Evolutionary conservation across 2,329 filamentous ascomycete species (phyloP).

Genomic region (Ustulina deusta): DNA sequence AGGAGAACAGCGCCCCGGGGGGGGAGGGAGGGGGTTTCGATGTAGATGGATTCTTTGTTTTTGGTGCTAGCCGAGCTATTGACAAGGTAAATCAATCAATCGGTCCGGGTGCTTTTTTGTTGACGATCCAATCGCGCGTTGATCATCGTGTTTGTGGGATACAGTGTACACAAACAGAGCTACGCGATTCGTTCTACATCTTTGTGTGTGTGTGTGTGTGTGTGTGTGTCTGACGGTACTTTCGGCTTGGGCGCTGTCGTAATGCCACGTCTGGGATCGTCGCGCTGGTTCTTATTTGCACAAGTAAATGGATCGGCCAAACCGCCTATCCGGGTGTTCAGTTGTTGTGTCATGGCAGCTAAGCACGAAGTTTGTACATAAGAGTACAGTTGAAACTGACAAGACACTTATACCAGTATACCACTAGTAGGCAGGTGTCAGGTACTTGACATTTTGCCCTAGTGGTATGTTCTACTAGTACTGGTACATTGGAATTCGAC

Average conservation of each 20-base stretch:
- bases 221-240: too few relatives aligned
- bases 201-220: too few relatives aligned
- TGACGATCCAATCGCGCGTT: slow-evolving; percentile 5
- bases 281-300: too few relatives aligned
- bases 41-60: not conserved
- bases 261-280: not conserved
- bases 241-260: not conserved
- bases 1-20: not conserved
- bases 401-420: too few relatives aligned
- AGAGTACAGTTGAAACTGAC: too few relatives aligned
- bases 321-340: too few relatives aligned
- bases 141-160: not conserved
- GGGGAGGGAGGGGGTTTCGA: too few relatives aligned
- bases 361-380: not conserved
- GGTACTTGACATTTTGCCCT: too few relatives aligned
- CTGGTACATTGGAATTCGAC: slow-evolving; percentile 15
- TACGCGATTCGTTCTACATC: slow-evolving; percentile 15
- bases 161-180: slow-evolving; percentile 11
- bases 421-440: too few relatives aligned
- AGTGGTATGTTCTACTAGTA: too few relatives aligned
- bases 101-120: not conserved
- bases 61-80: not conserved
- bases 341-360: not conserved
- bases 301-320: not conserved
- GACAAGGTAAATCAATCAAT: not conserved